These are phyloP conservation scores for Mucor circinelloides DNA, from an alignment of 371 early-diverging fungal species.

Conservation along the genomic window DNA sequence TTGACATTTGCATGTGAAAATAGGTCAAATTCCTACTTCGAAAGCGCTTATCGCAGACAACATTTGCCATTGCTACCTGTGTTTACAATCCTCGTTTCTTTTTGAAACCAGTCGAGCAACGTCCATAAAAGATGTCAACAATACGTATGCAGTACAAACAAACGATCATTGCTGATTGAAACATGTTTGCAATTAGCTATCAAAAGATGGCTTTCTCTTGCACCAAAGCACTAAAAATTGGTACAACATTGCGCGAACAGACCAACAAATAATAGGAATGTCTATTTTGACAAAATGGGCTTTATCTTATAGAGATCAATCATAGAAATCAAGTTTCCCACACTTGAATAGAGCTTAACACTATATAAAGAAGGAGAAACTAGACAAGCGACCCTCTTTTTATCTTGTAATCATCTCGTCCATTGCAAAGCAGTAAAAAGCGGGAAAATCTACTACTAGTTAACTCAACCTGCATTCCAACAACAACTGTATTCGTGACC, in stretches of 20 bases:
- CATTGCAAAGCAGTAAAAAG: neutral
- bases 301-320: neutral
- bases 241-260: slow-evolving; percentile 5
- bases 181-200: neutral
- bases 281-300: neutral
- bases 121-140: neutral
- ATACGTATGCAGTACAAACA: neutral
- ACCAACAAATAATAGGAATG: neutral
- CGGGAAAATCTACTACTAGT: neutral
- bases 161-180: neutral
- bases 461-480: neutral
- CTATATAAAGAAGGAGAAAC: neutral
- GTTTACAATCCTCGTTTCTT: neutral
- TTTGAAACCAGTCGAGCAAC: neutral
- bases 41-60: neutral
- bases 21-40: neutral
- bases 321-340: neutral
- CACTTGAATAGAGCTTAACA: neutral
- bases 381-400: neutral
- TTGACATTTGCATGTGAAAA: neutral
- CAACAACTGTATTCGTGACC: neutral
- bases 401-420: neutral
- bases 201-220: neutral
- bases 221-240: neutral
- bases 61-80: too few species aligned